phyloP scores from a whole-genome alignment of 164 flowering plant genomes.

The Magnolia kwangsiensis region DNA sequence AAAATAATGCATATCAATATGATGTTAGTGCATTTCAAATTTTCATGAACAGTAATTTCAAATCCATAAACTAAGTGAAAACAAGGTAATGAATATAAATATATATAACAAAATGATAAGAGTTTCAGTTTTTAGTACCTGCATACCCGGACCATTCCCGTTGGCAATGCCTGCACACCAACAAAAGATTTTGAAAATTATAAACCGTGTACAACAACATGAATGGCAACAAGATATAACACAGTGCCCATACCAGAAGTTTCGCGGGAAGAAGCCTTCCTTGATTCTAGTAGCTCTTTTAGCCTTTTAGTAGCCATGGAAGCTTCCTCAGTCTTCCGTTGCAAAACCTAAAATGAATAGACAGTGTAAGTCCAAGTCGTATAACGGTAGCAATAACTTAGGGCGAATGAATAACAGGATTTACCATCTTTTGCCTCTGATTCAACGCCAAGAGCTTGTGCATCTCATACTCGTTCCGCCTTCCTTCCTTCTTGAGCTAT shows the following conservation, averaged over 20 bases:
- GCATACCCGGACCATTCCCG: slow-evolving; percentile 62
- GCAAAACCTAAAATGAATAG: slow-evolving; percentile 62
- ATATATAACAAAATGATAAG: background rate
- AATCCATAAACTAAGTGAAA: background rate
- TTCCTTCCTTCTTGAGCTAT: slow-evolving; percentile 98
- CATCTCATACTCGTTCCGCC: slow-evolving; percentile 98
- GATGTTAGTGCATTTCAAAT: background rate
- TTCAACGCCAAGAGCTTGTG: slow-evolving; percentile 90
- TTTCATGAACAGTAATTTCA: background rate
- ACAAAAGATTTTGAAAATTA: background rate
- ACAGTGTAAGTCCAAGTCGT: background rate
- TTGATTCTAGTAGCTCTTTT: slow-evolving; percentile 84
- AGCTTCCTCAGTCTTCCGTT: slow-evolving; percentile 97
- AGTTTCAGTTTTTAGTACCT: slow-evolving; percentile 44
- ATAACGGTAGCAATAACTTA: background rate
- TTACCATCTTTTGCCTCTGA: slow-evolving; percentile 97
- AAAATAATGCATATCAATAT: slow-evolving; percentile 11
- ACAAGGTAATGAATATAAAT: background rate
- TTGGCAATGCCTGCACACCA: slow-evolving; percentile 46
- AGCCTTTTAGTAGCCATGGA: slow-evolving; percentile 85
- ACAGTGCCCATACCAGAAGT: slow-evolving; percentile 27
- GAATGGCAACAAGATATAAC: background rate
- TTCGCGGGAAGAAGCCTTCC: slow-evolving; percentile 78
- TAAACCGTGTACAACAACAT: background rate
- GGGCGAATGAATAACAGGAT: background rate